Evolutionary conservation across 2,329 filamentous ascomycete species (phyloP).

Genomic region (Alternaria brassicae): DNA sequence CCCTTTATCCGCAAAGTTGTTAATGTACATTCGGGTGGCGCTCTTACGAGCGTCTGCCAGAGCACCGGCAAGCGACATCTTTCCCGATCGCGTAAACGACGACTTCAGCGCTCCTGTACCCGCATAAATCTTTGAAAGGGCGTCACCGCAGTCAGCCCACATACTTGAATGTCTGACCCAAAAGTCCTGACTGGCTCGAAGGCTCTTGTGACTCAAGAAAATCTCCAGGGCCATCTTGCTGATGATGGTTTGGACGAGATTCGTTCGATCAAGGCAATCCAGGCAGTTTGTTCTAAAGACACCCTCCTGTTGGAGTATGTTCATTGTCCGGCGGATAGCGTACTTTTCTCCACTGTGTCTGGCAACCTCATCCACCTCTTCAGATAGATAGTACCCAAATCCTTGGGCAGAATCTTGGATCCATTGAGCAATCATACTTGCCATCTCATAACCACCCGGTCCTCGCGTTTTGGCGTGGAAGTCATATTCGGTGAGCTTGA

Average conservation of each 20-base stretch:
- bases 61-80: slow-evolving; percentile 92
- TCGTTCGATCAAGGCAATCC: slow-evolving; percentile 94
- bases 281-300: slow-evolving; percentile 95
- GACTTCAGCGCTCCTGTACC: slow-evolving; percentile 95
- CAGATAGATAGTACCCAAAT: slow-evolving; percentile 90
- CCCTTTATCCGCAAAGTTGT: slow-evolving; percentile 94
- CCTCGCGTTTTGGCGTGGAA: slow-evolving; percentile 95
- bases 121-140: slow-evolving; percentile 92
- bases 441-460: slow-evolving; percentile 86
- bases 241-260: slow-evolving; percentile 93
- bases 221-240: slow-evolving; percentile 90
- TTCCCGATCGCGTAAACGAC: slow-evolving; percentile 91
- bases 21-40: slow-evolving; percentile 92
- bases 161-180: slow-evolving; percentile 91
- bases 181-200: slow-evolving; percentile 77
- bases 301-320: slow-evolving; percentile 90
- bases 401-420: slow-evolving; percentile 81
- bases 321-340: slow-evolving; percentile 58
- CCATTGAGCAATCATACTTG: slow-evolving; percentile 79
- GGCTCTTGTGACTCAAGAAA: slow-evolving; percentile 76
- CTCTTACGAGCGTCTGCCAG: slow-evolving; percentile 96
- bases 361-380: slow-evolving; percentile 68
- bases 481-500: slow-evolving; percentile 88
- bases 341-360: slow-evolving; percentile 52
- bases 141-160: slow-evolving; percentile 98